These are phyloP conservation scores for Soucietia sequanensis DNA, from an alignment of 805 yeast species.

Conservation along the genomic window DNA sequence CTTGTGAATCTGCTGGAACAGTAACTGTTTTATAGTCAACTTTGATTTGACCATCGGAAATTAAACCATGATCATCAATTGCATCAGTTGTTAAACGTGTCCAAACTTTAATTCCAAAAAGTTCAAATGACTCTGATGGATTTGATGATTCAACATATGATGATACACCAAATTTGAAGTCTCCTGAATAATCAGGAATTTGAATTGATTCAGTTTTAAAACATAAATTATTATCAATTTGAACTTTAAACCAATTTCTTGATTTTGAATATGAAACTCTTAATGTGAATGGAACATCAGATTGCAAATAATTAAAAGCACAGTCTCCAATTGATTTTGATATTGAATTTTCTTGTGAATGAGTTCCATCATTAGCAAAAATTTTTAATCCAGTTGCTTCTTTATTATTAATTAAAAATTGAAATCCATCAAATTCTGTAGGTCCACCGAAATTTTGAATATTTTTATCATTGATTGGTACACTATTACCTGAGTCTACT, in stretches of 20 bases:
- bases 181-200: conserved; percentile 35
- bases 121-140: conserved; percentile 57
- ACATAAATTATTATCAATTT: conserved; percentile 69
- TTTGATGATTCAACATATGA: conserved; percentile 37
- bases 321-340: conserved; percentile 52
- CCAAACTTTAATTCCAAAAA: conserved; percentile 58
- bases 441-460: conserved; percentile 54
- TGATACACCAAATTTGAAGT: conserved; percentile 52
- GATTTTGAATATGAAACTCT: conserved; percentile 57
- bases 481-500: conserved; percentile 26
- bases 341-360: conserved; percentile 25
- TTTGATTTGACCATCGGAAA: conserved; percentile 44
- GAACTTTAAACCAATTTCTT: conserved; percentile 54
- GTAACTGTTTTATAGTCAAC: conserved; percentile 32
- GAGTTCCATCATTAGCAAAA: conserved; percentile 58
- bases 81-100: conserved; percentile 54
- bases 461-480: conserved; percentile 13
- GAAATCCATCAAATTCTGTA: conserved; percentile 58
- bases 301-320: conserved; percentile 58
- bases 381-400: conserved; percentile 55
- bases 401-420: conserved; percentile 52
- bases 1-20: conserved; percentile 12
- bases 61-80: conserved; percentile 53
- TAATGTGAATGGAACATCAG: conserved; percentile 69
- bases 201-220: conserved; percentile 59